Evolutionary conservation across 2,329 filamentous ascomycete genomes (phyloP), one percentile per base, ranked within the genome.

Genomic region (Cytospora piceicola): DNA sequence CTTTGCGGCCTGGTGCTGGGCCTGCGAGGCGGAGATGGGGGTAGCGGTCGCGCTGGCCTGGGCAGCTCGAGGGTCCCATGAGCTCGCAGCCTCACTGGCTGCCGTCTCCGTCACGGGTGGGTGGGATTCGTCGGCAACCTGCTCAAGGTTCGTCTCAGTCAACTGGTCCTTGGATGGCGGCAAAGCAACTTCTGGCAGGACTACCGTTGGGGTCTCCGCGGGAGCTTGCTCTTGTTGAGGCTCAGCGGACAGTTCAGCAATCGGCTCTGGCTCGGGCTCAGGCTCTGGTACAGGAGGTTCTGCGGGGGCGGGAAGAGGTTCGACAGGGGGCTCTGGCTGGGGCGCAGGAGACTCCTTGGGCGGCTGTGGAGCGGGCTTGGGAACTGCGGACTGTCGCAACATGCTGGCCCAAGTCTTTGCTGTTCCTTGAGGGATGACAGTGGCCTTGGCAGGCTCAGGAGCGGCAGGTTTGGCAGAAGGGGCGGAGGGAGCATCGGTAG

Each of bases 91-190:
- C 67, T 94, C 97, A 84, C 94, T 97, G 69, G 92, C 93, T 70
- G 88, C 91, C 56, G 94, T 97, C 70, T 89, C 90, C 62, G 92
- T 94, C 56, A 89, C 85, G 24, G 90, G 87, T 51, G 92, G 91
- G 65, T 88, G 82, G 53, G 94, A 96, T 64, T 84, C 85, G 79
- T 97, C 94, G 70, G 89, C 90, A 71, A 98, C 85, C 79, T 94
- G 92, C 77, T 97, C 94, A 65, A 98, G 90, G 78, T 98, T 98
- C 72, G 89, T 90, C 80, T 94, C 89, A 32, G 94, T 98, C 70
- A 98, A 85, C 73, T 94, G 88, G 76, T 93, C 92, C 78, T 91
- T 90, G 29, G 92, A 86, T 20, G 91, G 90, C 57, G 85, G 84
- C 55, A 94, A 78, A 57, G 84, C 81, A 59, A 83, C 77, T 72